These are phyloP conservation scores for Hypholoma sublateritium DNA, from an alignment of 768 basidiomycete species.

Conservation along the genomic window DNA sequence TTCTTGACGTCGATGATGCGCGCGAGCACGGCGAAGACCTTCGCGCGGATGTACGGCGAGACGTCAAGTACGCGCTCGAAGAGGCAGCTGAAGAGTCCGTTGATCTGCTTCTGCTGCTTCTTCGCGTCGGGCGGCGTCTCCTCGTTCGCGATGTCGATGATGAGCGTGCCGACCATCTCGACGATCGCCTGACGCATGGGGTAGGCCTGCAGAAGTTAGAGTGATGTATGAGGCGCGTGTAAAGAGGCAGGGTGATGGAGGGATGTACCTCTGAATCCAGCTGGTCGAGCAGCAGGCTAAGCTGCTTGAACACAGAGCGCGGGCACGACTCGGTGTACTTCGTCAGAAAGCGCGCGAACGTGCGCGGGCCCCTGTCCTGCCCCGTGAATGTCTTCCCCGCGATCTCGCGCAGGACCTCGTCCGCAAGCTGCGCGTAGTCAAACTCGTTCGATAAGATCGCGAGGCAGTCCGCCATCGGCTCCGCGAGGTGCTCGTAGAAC, in stretches of 20 bases:
- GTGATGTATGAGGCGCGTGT: background rate
- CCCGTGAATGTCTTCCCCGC: constrained; percentile 73
- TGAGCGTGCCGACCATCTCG: constrained; percentile 84
- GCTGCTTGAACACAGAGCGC: constrained; percentile 82
- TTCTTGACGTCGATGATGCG: constrained; percentile 72
- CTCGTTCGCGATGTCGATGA: constrained; percentile 74
- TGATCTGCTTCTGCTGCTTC: constrained; percentile 71
- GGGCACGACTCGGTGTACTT: constrained; percentile 80
- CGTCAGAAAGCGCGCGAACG: constrained; percentile 83
- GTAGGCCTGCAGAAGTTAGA: constrained; percentile 62
- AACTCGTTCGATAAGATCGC: constrained; percentile 79
- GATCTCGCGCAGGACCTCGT: constrained; percentile 90
- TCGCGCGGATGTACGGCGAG: constrained; percentile 88
- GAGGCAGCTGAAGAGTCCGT: constrained; percentile 77
- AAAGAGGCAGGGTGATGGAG: background rate
- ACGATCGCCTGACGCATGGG: constrained; percentile 95
- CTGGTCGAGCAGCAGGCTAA: constrained; percentile 79
- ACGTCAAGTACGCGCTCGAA: constrained; percentile 86
- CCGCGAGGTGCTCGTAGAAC: constrained; percentile 92
- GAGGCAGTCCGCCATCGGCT: constrained; percentile 91
- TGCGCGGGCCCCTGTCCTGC: constrained; percentile 81
- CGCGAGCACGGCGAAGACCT: constrained; percentile 75
- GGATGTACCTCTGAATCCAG: constrained; percentile 83
- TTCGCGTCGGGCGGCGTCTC: constrained; percentile 44
- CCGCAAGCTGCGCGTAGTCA: constrained; percentile 85